These are phyloP conservation scores for Exophiala oligosperma DNA, from an alignment of 2,329 filamentous ascomycete genomes.

Conservation along the genomic window DNA sequence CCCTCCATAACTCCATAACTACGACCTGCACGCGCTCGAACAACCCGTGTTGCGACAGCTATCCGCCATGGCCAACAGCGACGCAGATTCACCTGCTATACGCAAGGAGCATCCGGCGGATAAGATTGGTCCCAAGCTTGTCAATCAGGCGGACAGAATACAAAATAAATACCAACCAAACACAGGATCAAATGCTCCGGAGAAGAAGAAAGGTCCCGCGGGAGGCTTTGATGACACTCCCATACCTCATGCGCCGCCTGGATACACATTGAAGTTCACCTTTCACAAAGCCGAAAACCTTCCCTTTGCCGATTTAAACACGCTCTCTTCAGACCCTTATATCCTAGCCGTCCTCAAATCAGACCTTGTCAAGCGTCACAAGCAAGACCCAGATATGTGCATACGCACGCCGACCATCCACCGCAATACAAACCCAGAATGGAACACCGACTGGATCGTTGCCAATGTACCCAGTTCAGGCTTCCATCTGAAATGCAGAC, in stretches of 20 bases:
- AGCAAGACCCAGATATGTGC: conserved; percentile 75
- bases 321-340: conserved; percentile 80
- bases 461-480: conserved; percentile 80
- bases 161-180: conserved; percentile 36
- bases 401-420: conserved; percentile 76
- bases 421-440: conserved; percentile 70
- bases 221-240: conserved; percentile 82
- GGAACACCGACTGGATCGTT: conserved; percentile 85
- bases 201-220: conserved; percentile 52
- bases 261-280: conserved; percentile 82
- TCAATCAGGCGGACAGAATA: conserved; percentile 41
- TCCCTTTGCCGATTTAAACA: conserved; percentile 76
- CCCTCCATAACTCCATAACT: background rate
- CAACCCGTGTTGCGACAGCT: background rate
- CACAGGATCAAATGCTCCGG: conserved; percentile 40
- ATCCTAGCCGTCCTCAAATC: conserved; percentile 74
- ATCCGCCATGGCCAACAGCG: conserved; percentile 13
- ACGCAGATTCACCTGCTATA: conserved; percentile 20
- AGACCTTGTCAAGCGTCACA: conserved; percentile 71
- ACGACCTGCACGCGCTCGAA: background rate
- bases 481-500: conserved; percentile 78
- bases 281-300: conserved; percentile 81
- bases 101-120: conserved; percentile 31
- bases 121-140: conserved; percentile 40
- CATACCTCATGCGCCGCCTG: conserved; percentile 69